Conservation (phyloP, 2,329 filamentous ascomycete species). For the Aureobasidium namibiae region DNA sequence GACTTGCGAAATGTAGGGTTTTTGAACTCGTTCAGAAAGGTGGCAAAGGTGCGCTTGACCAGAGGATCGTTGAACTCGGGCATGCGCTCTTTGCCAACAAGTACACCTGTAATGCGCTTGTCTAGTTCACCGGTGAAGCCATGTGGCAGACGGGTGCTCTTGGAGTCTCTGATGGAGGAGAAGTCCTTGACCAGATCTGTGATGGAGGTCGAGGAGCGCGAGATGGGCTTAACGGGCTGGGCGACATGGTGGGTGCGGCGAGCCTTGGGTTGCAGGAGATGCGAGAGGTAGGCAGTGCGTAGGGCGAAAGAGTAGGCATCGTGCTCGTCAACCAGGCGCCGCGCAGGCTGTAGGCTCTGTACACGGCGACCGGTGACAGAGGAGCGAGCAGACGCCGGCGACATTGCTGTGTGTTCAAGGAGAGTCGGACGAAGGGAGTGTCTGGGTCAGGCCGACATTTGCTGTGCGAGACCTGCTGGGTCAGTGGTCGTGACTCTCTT, state of each 20-base stretch:
- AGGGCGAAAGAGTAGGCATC: slow-evolving; percentile 90
- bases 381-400: slow-evolving; percentile 22
- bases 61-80: slow-evolving; percentile 85
- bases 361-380: slow-evolving; percentile 31
- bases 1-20: slow-evolving; percentile 79
- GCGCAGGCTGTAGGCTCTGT: slow-evolving; percentile 35
- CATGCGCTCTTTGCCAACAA: slow-evolving; percentile 73
- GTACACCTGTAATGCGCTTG: slow-evolving; percentile 71
- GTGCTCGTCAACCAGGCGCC: slow-evolving; percentile 44
- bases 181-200: slow-evolving; percentile 88
- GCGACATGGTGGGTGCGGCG: slow-evolving; percentile 83
- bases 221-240: slow-evolving; percentile 45
- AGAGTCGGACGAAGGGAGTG: not conserved
- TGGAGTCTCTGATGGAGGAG: slow-evolving; percentile 55
- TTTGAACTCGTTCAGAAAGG: slow-evolving; percentile 88
- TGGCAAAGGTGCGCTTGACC: slow-evolving; percentile 88
- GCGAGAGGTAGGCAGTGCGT: slow-evolving; percentile 82
- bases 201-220: slow-evolving; percentile 64
- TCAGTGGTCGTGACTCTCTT: no score
- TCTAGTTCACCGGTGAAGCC: slow-evolving; percentile 62
- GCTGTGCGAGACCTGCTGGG: not conserved
- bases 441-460: not conserved
- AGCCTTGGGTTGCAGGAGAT: slow-evolving; percentile 83
- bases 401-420: slow-evolving; percentile 16
- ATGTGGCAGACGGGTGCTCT: slow-evolving; percentile 63